A percentile compares a stretch with the other conserved stretches of the same genome.
These are phyloP conservation scores for Kregervanrija pseudodelftensis DNA, from an alignment of 805 yeast species.

Conservation along the genomic window DNA sequence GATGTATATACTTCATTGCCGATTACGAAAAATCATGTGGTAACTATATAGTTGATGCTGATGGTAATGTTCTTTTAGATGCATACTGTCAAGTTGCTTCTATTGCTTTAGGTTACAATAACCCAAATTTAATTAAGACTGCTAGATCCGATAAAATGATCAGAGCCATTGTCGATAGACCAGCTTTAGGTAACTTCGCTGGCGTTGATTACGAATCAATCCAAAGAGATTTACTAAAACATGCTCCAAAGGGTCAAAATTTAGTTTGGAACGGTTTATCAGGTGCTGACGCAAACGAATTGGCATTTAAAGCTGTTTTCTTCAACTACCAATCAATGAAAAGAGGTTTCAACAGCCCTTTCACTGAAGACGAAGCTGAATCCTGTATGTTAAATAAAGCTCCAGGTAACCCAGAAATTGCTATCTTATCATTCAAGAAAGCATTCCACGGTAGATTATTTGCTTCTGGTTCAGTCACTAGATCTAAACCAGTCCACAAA, in stretches of 20 bases:
- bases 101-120: slow-evolving; percentile 79
- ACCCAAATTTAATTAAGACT: slow-evolving; percentile 63
- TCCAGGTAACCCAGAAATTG: slow-evolving; percentile 86
- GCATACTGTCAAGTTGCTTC: slow-evolving; percentile 82
- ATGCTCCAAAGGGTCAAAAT: slow-evolving; percentile 74
- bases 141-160: slow-evolving; percentile 67
- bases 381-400: slow-evolving; percentile 74
- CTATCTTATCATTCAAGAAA: slow-evolving; percentile 76
- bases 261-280: slow-evolving; percentile 74
- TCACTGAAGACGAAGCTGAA: slow-evolving; percentile 59
- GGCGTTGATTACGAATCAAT: slow-evolving; percentile 47
- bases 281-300: slow-evolving; percentile 85
- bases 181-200: slow-evolving; percentile 81
- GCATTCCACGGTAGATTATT: slow-evolving; percentile 95
- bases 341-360: slow-evolving; percentile 57
- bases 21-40: slow-evolving; percentile 72
- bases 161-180: slow-evolving; percentile 71
- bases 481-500: slow-evolving; percentile 94
- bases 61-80: slow-evolving; percentile 70
- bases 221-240: slow-evolving; percentile 55
- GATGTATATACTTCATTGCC: slow-evolving; percentile 68
- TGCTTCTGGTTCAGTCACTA: slow-evolving; percentile 85
- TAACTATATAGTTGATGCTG: slow-evolving; percentile 74
- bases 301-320: slow-evolving; percentile 85
- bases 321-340: slow-evolving; percentile 65